Evolutionary conservation across 1,139 yeast species (phyloP).

Genomic region (Sugiyamaella pinicola): DNA sequence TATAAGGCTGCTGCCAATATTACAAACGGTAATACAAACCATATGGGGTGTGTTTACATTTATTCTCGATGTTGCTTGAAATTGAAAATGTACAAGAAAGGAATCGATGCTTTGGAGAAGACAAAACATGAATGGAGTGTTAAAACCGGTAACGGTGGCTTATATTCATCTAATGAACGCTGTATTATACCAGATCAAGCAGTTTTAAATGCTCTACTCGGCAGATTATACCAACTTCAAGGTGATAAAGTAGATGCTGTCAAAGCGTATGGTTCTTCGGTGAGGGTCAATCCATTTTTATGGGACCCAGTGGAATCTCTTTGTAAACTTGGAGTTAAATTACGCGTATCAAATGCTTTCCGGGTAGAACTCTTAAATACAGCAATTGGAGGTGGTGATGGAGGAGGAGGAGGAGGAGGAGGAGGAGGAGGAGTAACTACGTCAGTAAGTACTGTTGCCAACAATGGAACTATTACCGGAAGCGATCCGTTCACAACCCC

Average conservation of each 20-base stretch:
- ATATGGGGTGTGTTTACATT: slow-evolving; percentile 70
- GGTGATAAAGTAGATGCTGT: slow-evolving; percentile 69
- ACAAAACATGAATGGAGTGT: slow-evolving; percentile 15
- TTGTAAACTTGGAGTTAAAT: slow-evolving; percentile 59
- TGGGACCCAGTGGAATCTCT: slow-evolving; percentile 86
- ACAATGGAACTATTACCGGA: background rate
- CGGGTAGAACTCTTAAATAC: slow-evolving; percentile 37
- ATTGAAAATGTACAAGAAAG: slow-evolving; percentile 61
- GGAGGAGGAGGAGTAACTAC: slow-evolving; percentile 5
- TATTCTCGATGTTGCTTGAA: slow-evolving; percentile 67
- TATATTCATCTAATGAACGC: slow-evolving; percentile 25
- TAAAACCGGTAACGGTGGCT: slow-evolving; percentile 2
- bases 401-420: slow-evolving; percentile 7
- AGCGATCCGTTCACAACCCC: slow-evolving; percentile 30
- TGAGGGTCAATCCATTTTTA: slow-evolving; percentile 72
- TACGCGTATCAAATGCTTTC: slow-evolving; percentile 64
- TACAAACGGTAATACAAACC: slow-evolving; percentile 42
- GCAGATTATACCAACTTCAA: slow-evolving; percentile 61
- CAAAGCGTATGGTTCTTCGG: slow-evolving; percentile 65
- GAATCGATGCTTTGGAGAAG: slow-evolving; percentile 58
- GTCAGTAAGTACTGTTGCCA: background rate
- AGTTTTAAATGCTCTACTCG: slow-evolving; percentile 66
- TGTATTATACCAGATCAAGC: slow-evolving; percentile 62
- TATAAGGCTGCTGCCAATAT: slow-evolving; percentile 54
- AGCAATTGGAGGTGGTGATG: slow-evolving; percentile 18